Evolutionary conservation across 1,284 basidiomycete species (phyloP).

Genomic region (Rhizoctonia solani): DNA sequence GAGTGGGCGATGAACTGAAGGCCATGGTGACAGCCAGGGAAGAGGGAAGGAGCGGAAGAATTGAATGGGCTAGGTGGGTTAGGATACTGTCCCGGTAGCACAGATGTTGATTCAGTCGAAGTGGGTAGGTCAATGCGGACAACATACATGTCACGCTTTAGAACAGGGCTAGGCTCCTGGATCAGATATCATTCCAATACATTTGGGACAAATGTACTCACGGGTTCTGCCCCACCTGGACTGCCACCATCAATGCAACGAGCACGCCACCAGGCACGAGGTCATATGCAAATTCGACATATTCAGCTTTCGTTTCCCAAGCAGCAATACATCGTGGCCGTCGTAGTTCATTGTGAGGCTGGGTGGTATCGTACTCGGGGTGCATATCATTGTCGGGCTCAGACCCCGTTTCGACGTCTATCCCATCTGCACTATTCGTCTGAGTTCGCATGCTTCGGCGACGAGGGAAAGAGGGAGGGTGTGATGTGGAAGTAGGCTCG

Average conservation of each 20-base stretch:
- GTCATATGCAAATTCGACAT: conserved; percentile 32
- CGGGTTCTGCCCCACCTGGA: conserved; percentile 13
- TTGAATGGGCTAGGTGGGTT: neutral
- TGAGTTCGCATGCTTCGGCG: conserved; percentile 20
- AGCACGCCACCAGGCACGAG: conserved; percentile 27
- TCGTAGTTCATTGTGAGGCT: neutral
- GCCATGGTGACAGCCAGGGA: conserved; percentile 2
- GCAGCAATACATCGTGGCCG: conserved; percentile 17
- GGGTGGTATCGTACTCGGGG: neutral
- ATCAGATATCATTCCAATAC: neutral
- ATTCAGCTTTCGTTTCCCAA: conserved; percentile 25
- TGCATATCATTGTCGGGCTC: neutral
- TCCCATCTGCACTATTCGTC: conserved; percentile 18
- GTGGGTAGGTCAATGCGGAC: conserved; percentile 13
- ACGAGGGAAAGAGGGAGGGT: conserved; percentile 7
- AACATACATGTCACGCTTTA: conserved; percentile 30
- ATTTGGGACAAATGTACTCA: neutral
- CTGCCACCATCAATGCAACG: conserved; percentile 26
- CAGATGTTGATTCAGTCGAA: neutral
- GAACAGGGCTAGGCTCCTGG: neutral
- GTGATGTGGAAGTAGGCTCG: neutral
- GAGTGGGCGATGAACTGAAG: conserved; percentile 23
- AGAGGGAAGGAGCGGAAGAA: neutral
- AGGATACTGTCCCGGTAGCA: neutral
- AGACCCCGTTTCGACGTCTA: conserved; percentile 25